Percentiles rank a stretch among this genome's conserved stretches.
phyloP scores from a whole-genome alignment of 1,284 basidiomycete genomes.

The Moniliophthora roreri region DNA sequence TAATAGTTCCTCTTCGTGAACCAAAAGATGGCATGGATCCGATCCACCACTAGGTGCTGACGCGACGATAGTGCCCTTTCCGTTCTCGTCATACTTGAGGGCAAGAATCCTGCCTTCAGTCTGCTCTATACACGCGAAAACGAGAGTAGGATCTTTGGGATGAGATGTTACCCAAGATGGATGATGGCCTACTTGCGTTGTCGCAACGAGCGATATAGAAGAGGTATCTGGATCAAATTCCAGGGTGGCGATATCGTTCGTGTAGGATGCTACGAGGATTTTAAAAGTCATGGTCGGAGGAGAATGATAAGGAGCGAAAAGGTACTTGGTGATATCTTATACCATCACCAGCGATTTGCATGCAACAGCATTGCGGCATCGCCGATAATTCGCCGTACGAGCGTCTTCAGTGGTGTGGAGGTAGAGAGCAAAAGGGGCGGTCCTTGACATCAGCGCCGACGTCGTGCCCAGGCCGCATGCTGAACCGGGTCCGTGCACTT shows the following conservation, averaged over 20 bases:
- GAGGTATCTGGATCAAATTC: constrained; percentile 38
- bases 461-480: too few species aligned
- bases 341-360: too few species aligned
- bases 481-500: too few species aligned
- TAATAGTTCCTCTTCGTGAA: constrained; percentile 49
- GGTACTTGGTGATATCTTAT: too few species aligned
- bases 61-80: constrained; percentile 45
- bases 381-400: too few species aligned
- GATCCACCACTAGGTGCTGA: constrained; percentile 51
- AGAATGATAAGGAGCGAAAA: too few species aligned
- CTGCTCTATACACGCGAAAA: constrained; percentile 57
- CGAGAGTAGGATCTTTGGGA: constrained; percentile 39
- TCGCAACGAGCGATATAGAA: constrained; percentile 43
- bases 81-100: constrained; percentile 49
- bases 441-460: too few species aligned
- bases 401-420: too few species aligned
- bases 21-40: constrained; percentile 59
- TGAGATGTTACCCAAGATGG: constrained; percentile 56
- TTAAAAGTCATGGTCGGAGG: constrained; percentile 30
- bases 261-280: constrained; percentile 68
- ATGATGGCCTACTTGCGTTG: constrained; percentile 50
- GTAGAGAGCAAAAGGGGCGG: too few species aligned
- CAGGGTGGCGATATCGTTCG: constrained; percentile 56
- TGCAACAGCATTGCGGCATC: too few species aligned
- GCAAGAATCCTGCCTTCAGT: constrained; percentile 56